phyloP scores from a whole-genome alignment of 2,329 filamentous ascomycete genomes.

The Sporothrix variecibatus region DNA sequence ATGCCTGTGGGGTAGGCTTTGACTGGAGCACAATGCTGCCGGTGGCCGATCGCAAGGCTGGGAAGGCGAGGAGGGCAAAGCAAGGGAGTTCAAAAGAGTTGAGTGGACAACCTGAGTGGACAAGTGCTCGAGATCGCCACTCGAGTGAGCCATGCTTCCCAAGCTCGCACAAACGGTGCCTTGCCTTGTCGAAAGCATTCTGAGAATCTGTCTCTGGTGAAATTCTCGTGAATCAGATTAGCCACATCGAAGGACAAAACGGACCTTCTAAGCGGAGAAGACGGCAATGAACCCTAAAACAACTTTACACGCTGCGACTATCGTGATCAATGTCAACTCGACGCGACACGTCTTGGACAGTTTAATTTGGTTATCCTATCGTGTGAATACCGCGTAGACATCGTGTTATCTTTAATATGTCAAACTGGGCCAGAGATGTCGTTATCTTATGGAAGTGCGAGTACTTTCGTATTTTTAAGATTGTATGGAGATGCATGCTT shows the following conservation, averaged over 20 bases:
- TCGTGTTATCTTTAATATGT: too few species aligned
- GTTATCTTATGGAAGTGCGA: too few species aligned
- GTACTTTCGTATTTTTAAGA: too few species aligned
- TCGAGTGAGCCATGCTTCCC: neutral
- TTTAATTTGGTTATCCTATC: too few species aligned
- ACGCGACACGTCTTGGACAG: too few species aligned
- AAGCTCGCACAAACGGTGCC: neutral
- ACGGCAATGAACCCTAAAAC: too few species aligned
- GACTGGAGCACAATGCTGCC: neutral
- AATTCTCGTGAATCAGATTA: neutral
- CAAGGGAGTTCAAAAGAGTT: neutral
- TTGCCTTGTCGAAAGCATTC: neutral
- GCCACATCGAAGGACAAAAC: neutral
- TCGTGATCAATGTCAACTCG: too few species aligned
- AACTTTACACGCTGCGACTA: too few species aligned
- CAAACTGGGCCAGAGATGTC: too few species aligned
- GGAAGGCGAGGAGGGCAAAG: neutral
- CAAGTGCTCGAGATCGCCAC: neutral
- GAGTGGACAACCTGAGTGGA: neutral
- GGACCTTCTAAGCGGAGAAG: too few species aligned
- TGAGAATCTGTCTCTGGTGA: neutral
- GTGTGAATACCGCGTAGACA: too few species aligned
- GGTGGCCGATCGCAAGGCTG: constrained; percentile 18
- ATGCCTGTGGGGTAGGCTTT: neutral
- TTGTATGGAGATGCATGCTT: too few species aligned